Base-by-base conservation (phyloP, 805 yeast species). In the Candida qinlingensis region DNA sequence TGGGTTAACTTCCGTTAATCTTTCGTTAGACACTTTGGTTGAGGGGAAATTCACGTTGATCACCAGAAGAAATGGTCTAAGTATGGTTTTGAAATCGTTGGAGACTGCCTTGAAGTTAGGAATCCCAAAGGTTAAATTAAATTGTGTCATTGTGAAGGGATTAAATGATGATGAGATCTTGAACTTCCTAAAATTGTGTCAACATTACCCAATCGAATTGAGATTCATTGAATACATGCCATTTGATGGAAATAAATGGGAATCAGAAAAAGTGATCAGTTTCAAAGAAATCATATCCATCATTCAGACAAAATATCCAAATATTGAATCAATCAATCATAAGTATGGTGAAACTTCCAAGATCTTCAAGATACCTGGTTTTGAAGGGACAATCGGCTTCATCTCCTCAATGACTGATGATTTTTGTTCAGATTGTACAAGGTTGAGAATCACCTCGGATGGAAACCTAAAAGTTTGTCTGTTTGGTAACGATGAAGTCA, bases 221-320 rank as follows among this genome's bases (percentile, higher is more conserved):
- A 62, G 82, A 47, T 77, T 77, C 55, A 77, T 77, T 39, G 83
- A 77, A 54, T 77, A 76, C 59, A 77, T 77, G 83, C 83, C 83
- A 5, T 77, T 77, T 56, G 76, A 68, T 50, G 83, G 83, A 3
- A 77, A 77, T 59, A 73, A 72, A 53, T 77, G 81, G 81, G 65
- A 72, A 12, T 55, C 63, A 37, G 53, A 59, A 7, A 77, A 77
- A 53, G 66, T 77, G 69, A 67, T 76, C 39, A 58, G 73, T 7
- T 77, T 69, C 55, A 57, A 71, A 39, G 78, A 75, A 48, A 76
- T 77, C 51, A 54, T 72, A 25, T 55, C 56, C 11, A 57, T 58
- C 12, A 70, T 77, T 25, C 50, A 50, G 34, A 53, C 51, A 4
- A 54, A 56, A 37, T 65, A 70, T 56, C 71, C 72, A 3, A 51